Base-by-base conservation (phyloP, 192 early-diverging fungal species). In the Coemansia pectinata region DNA sequence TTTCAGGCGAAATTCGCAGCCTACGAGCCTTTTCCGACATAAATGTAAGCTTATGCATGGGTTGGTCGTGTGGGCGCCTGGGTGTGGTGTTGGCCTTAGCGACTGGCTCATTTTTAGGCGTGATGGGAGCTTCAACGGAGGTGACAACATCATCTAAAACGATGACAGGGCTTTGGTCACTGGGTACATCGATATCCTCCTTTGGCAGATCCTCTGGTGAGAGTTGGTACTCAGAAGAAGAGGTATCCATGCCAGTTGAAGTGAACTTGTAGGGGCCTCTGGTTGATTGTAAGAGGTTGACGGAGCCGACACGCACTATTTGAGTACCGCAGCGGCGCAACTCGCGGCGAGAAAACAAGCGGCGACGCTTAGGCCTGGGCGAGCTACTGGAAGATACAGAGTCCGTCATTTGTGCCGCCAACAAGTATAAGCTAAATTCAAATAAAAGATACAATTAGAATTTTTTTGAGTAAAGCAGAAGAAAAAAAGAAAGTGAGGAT, bases 241-340 rank as follows among this genome's bases (percentile, higher is more conserved):
- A 38, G 14, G 36, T 42, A 17, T 21, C 19, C 15, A 10, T 14
- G 17, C 34, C 55, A 17, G 38, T 25, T 0, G 48, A 36, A 1
- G 79, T 50, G 59, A 73, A 81, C n/a, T 21, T 63, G 68, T 76
- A 81, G 25, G 47, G 70, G 17, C 71, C 65, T 1, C 66, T 52
- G 60, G 60, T 72, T 25, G 47, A 44, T 45, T 81, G 59, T 8
- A 81, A 25, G 9, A 73, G 47, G 68, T 76, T 81, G 5, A 34
- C 52, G 0, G 74, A 73, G 5, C 79, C 79, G 17, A 76, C 71
- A 4, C 74, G 73, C n/a, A 81, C 74, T 31, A 81, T 67, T 14
- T 58, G 67, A 0, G 74, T 73, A 9, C 74, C 74, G 11, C 21
- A 61, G 59, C 70, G 74, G 0, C 74, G 74, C 38, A 81, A 63